These are phyloP conservation scores for Ulvella scutata DNA, from an alignment of 139 green algal genomes.

Conservation along the genomic window DNA sequence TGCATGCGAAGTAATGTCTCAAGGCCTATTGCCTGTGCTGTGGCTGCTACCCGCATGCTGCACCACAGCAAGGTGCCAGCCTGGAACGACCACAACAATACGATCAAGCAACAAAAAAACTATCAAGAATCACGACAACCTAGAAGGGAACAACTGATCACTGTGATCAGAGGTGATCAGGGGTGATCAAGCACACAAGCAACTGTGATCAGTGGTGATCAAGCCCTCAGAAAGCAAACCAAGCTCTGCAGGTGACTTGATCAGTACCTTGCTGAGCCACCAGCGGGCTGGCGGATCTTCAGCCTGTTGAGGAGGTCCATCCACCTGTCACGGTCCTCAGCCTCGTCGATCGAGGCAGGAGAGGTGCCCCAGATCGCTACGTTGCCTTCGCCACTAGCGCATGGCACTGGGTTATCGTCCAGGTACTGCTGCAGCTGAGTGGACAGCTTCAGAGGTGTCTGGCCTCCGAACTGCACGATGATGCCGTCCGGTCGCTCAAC, in stretches of 20 bases:
- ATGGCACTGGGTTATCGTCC: constrained; percentile 52
- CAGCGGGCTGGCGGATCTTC: constrained; percentile 75
- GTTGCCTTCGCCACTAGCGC: constrained; percentile 54
- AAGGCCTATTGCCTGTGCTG: no score
- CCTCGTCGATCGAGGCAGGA: constrained; percentile 87
- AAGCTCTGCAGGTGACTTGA: not conserved
- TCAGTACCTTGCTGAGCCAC: constrained; percentile 9
- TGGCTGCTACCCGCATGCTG: no score
- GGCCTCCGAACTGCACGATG: constrained; percentile 98
- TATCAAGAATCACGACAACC: no score
- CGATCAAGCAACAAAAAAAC: no score
- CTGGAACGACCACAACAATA: no score
- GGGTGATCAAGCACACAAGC: no score
- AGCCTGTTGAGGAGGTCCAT: constrained; percentile 63
- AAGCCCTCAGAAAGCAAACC: constrained; percentile 12
- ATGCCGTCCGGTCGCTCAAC: constrained; percentile 90
- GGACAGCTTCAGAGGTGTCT: constrained; percentile 93
- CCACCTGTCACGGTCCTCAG: constrained; percentile 88
- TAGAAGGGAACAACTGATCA: no score
- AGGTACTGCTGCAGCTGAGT: constrained; percentile 61
- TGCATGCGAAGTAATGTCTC: not conserved
- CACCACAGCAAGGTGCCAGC: no score
- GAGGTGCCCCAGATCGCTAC: constrained; percentile 91
- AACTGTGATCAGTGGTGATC: no score
- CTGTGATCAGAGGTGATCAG: no score